Conservation (phyloP, 768 basidiomycete genomes). For the Termitomyces sp. region DNA sequence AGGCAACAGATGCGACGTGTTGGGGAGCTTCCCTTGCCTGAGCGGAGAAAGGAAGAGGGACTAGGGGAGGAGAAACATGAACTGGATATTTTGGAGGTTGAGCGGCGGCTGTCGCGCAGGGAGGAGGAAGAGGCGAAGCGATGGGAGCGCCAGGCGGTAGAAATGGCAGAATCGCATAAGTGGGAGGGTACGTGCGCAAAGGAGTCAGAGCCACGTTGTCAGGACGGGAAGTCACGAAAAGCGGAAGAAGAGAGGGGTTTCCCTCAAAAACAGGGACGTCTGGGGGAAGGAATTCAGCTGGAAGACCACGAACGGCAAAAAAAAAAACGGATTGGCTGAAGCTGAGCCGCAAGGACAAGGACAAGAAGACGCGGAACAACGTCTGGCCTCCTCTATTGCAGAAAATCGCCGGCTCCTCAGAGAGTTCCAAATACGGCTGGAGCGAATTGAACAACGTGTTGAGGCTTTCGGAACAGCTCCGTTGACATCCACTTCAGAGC, state of each 20-base stretch:
- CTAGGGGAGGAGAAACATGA: constrained; percentile 2
- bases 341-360: constrained; percentile 2
- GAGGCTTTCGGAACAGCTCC: neutral
- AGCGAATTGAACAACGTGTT: constrained; percentile 7
- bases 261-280: neutral
- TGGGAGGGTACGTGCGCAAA: neutral
- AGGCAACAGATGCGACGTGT: constrained; percentile 1
- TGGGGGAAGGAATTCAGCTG: neutral
- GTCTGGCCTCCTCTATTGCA: constrained; percentile 2
- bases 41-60: neutral
- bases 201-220: neutral
- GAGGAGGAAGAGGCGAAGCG: constrained; percentile 6
- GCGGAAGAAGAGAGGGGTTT: constrained; percentile 3
- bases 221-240: constrained; percentile 4
- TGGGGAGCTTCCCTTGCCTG: constrained; percentile 6
- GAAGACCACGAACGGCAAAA: neutral
- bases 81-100: constrained; percentile 12
- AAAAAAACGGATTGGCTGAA: neutral
- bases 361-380: constrained; percentile 1
- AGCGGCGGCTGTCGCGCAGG: constrained; percentile 3
- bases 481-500: neutral
- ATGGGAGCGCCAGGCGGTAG: constrained; percentile 3
- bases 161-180: neutral
- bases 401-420: constrained; percentile 4
- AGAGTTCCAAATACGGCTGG: constrained; percentile 3